A percentile compares a stretch with the other conserved stretches of the same genome.
Evolutionary conservation across 768 basidiomycete species (phyloP).

Genomic region (Auriscalpium microsporum): DNA sequence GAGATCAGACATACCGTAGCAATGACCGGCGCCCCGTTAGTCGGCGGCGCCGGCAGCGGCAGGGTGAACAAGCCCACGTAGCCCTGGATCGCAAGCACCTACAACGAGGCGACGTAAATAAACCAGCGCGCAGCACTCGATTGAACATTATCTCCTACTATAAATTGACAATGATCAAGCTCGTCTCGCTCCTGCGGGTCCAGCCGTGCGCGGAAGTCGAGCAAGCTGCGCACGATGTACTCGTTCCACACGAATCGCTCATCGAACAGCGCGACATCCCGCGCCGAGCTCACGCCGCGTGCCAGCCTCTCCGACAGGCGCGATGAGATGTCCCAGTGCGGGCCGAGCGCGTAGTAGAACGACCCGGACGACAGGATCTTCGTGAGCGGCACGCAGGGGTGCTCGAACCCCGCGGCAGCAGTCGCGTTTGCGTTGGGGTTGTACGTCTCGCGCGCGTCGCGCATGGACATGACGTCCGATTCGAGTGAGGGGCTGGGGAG

Average conservation of each 20-base stretch:
- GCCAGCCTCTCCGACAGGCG: slow-evolving; percentile 64
- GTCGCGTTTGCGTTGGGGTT: slow-evolving; percentile 27
- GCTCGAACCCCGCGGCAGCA: slow-evolving; percentile 59
- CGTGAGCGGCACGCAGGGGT: slow-evolving; percentile 82
- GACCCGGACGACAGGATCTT: slow-evolving; percentile 88
- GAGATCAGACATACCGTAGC: slow-evolving; percentile 78
- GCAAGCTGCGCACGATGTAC: slow-evolving; percentile 75
- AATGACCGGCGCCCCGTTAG: slow-evolving; percentile 60
- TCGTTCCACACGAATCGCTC: slow-evolving; percentile 94
- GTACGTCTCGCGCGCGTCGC: slow-evolving; percentile 38
- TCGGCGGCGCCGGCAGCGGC: slow-evolving; percentile 67
- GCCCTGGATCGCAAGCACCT: slow-evolving; percentile 92
- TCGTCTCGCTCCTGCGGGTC: slow-evolving; percentile 59
- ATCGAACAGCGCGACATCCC: slow-evolving; percentile 60
- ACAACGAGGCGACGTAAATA: slow-evolving; percentile 1
- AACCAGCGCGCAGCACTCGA: slow-evolving; percentile 5
- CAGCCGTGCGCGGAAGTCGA: slow-evolving; percentile 81
- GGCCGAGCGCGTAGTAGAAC: slow-evolving; percentile 85
- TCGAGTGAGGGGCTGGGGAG: slow-evolving; percentile 44
- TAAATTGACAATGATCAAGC: slow-evolving; percentile 77
- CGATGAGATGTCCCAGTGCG: slow-evolving; percentile 86
- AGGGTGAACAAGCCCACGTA: slow-evolving; percentile 81
- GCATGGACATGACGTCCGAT: slow-evolving; percentile 35
- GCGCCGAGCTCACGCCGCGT: slow-evolving; percentile 34
- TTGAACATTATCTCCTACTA: slow-evolving; percentile 42